A percentile compares a stretch with the other conserved stretches of the same genome.
These are phyloP conservation scores for Chlorella sp. DNA, from an alignment of 139 green algal genomes.

Conservation along the genomic window DNA sequence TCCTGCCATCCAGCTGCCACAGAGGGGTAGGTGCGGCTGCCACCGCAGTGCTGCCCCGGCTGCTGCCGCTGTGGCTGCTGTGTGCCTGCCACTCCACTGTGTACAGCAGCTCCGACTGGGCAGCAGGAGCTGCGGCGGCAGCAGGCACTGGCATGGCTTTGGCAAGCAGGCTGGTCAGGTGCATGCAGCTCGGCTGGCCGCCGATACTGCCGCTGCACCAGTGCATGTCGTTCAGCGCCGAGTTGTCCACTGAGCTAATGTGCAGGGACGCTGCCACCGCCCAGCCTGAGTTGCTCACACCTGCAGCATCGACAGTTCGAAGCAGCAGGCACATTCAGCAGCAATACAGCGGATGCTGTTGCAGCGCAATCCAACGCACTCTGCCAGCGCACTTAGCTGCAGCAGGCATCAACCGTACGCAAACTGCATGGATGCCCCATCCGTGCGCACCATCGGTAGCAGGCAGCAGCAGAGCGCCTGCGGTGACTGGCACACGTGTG, in stretches of 20 bases:
- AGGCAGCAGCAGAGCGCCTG: not conserved
- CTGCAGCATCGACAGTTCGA: not conserved
- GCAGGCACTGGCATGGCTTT: not conserved
- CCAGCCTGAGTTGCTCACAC: not conserved
- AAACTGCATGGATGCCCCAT: too few species aligned
- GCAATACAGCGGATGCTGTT: not conserved
- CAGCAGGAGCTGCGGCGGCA: not conserved
- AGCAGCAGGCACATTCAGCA: not conserved
- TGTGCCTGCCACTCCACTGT: slow-evolving; percentile 2
- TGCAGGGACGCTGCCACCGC: not conserved
- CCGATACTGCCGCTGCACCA: not conserved
- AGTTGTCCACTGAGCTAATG: not conserved
- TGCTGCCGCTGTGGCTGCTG: not conserved
- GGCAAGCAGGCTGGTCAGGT: not conserved
- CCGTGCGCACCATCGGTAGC: not conserved
- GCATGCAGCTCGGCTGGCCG: not conserved
- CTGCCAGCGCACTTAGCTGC: not conserved
- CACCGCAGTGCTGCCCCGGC: not conserved
- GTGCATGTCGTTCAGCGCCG: slow-evolving; percentile 11
- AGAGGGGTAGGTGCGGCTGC: not conserved
- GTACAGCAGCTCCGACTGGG: not conserved
- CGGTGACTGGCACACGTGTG: slow-evolving; percentile 14
- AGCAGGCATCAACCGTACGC: not conserved
- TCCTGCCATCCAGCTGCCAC: not conserved
- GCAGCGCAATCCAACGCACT: not conserved